Conservation (phyloP, 2,329 filamentous ascomycete genomes). For the Aspergillus udagawae region DNA sequence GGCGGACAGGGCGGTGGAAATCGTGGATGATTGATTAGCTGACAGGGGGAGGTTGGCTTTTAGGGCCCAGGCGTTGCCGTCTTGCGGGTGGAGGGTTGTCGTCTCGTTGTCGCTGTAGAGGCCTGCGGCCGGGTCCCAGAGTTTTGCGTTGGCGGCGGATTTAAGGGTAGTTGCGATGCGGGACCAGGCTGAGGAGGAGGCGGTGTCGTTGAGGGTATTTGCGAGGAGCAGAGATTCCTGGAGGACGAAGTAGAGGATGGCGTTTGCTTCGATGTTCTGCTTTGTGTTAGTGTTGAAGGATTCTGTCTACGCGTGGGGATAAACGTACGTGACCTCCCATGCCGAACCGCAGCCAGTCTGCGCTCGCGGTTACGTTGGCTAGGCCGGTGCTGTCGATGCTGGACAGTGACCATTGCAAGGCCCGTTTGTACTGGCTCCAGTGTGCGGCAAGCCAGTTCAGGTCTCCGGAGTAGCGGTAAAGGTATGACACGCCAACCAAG, state of each 20-base stretch:
- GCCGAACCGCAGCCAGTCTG: conserved; percentile 48
- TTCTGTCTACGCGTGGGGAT: not conserved
- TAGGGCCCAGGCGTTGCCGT: conserved; percentile 39
- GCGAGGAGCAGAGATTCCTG: conserved; percentile 20
- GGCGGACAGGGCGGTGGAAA: conserved; percentile 36
- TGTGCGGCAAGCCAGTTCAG: conserved; percentile 36
- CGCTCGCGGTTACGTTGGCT: conserved; percentile 44
- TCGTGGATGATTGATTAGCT: conserved; percentile 17
- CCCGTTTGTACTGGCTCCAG: conserved; percentile 45
- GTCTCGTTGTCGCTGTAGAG: conserved; percentile 30
- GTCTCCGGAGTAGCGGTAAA: conserved; percentile 43
- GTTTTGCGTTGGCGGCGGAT: conserved; percentile 20
- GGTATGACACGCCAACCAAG: conserved; percentile 44
- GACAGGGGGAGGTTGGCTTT: conserved; percentile 29
- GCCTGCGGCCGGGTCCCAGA: conserved; percentile 22
- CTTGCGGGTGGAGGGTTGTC: conserved; percentile 26
- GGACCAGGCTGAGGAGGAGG: conserved; percentile 15
- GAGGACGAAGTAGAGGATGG: conserved; percentile 40
- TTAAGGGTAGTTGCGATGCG: conserved; percentile 18
- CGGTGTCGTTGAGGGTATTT: conserved; percentile 16
- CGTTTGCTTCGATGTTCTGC: conserved; percentile 36
- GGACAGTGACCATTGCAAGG: conserved; percentile 39
- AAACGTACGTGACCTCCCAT: conserved; percentile 45
- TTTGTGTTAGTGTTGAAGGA: not conserved
- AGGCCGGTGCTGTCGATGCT: conserved; percentile 43